A percentile compares a stretch with the other conserved stretches of the same genome.
These are phyloP conservation scores for Nakazawaea ernobii DNA, from an alignment of 805 yeast genomes.

Conservation along the genomic window DNA sequence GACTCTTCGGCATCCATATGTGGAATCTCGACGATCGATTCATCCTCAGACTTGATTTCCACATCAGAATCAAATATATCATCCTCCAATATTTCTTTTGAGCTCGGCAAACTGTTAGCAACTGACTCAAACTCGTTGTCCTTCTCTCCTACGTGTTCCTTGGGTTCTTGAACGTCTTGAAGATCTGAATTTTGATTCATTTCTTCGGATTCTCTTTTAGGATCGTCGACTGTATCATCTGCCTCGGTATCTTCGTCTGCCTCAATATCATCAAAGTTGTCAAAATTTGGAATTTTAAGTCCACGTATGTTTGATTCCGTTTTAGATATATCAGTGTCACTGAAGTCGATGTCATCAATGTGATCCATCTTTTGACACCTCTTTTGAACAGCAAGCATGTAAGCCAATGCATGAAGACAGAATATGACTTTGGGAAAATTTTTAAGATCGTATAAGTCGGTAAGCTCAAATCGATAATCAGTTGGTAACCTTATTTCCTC, in stretches of 20 bases:
- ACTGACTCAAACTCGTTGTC: not conserved
- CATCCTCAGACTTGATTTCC: conserved; percentile 7
- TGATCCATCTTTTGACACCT: conserved; percentile 56
- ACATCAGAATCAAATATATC: conserved; percentile 7
- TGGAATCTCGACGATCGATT: not conserved
- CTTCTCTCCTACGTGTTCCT: not conserved
- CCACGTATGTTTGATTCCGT: conserved; percentile 70
- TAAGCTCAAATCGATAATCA: conserved; percentile 82
- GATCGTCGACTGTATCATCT: not conserved
- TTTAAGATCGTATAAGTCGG: conserved; percentile 88
- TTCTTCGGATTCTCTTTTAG: conserved; percentile 10
- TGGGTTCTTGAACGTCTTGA: not conserved
- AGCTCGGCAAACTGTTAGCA: not conserved
- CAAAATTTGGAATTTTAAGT: conserved; percentile 72
- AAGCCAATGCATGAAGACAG: conserved; percentile 85
- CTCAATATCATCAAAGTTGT: conserved; percentile 29
- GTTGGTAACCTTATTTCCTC: conserved; percentile 75
- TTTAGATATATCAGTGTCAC: conserved; percentile 59
- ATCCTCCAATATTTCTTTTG: not conserved
- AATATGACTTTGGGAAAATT: conserved; percentile 91
- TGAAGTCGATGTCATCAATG: conserved; percentile 50
- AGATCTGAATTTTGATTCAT: not conserved
- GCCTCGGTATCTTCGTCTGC: conserved; percentile 19
- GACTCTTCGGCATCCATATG: not conserved
- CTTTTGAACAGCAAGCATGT: conserved; percentile 55